Evolutionary conservation across 2,329 filamentous ascomycete species (phyloP).

Genomic region (Chaetomiaceae sp.): DNA sequence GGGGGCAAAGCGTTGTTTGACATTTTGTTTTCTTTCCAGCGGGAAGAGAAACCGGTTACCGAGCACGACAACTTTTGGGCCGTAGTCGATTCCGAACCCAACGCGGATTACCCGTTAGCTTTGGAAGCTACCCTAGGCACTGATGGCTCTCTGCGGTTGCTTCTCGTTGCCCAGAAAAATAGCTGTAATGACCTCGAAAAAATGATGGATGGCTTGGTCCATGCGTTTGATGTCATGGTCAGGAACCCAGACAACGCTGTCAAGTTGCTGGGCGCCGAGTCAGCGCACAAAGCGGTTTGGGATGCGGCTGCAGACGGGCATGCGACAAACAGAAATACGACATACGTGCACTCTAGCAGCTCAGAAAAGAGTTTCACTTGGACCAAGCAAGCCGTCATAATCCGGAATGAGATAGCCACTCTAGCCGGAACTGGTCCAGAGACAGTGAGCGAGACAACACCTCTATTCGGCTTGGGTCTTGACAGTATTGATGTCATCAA

Average conservation of each 20-base stretch:
- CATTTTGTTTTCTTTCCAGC: constrained; percentile 76
- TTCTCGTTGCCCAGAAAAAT: constrained; percentile 53
- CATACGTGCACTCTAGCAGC: not conserved
- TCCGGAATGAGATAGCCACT: constrained; percentile 60
- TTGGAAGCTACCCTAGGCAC: constrained; percentile 62
- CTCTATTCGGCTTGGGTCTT: constrained; percentile 76
- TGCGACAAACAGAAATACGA: not conserved
- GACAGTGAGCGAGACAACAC: constrained; percentile 53
- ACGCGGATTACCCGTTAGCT: constrained; percentile 70
- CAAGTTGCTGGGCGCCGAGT: accelerated
- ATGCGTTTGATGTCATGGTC: constrained; percentile 28
- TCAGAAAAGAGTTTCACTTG: constrained; percentile 54
- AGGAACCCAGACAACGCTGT: constrained; percentile 10
- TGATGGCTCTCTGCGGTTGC: constrained; percentile 48
- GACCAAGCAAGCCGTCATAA: constrained; percentile 46
- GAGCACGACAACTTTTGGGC: constrained; percentile 49
- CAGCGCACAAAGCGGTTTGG: not conserved
- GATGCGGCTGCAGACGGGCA: not conserved
- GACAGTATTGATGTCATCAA: constrained; percentile 93
- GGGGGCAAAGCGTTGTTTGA: constrained; percentile 65
- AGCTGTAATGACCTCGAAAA: constrained; percentile 30
- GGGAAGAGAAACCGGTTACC: constrained; percentile 34
- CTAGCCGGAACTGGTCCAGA: constrained; percentile 52
- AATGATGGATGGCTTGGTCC: constrained; percentile 41
- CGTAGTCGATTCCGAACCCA: constrained; percentile 42